phyloP scores from a whole-genome alignment of 129 eudicot genomes.

The Flaveria ramosissima region DNA sequence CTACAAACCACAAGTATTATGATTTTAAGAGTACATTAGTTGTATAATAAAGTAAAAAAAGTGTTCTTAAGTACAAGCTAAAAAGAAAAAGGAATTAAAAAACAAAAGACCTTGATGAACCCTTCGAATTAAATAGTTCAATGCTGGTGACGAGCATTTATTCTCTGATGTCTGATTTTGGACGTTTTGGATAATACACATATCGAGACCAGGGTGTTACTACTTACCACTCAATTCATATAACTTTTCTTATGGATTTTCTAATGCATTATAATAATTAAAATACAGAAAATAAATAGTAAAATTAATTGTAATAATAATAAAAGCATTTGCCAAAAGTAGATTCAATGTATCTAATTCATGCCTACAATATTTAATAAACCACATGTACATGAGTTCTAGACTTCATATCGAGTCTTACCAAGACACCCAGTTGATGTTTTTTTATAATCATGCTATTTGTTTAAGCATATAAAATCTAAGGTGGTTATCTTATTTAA shows the following conservation, averaged over 20 bases:
- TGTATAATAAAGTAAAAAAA: too few relatives aligned
- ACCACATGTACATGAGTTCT: slow-evolving; percentile 28
- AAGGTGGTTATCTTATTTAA: background rate
- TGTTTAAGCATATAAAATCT: background rate
- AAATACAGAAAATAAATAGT: background rate
- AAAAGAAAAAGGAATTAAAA: too few relatives aligned
- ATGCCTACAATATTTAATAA: slow-evolving; percentile 19
- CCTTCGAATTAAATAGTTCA: background rate
- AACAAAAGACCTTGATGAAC: too few relatives aligned
- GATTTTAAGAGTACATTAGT: too few relatives aligned
- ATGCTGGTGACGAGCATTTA: slow-evolving; percentile 19
- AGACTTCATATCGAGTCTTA: slow-evolving; percentile 9
- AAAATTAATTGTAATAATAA: background rate
- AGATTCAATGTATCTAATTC: slow-evolving; percentile 29
- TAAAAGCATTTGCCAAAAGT: background rate
- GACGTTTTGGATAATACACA: slow-evolving; percentile 18
- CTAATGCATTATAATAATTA: background rate
- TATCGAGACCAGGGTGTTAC: slow-evolving; percentile 15
- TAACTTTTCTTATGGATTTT: background rate
- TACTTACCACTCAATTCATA: slow-evolving; percentile 11
- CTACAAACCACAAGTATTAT: too few relatives aligned
- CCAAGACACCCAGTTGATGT: slow-evolving; percentile 14
- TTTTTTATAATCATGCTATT: background rate
- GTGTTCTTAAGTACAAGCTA: too few relatives aligned
- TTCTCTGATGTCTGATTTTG: slow-evolving; percentile 25